Evolutionary conservation across 2,329 filamentous ascomycete genomes (phyloP).

Genomic region (Cladosporium sp.): DNA sequence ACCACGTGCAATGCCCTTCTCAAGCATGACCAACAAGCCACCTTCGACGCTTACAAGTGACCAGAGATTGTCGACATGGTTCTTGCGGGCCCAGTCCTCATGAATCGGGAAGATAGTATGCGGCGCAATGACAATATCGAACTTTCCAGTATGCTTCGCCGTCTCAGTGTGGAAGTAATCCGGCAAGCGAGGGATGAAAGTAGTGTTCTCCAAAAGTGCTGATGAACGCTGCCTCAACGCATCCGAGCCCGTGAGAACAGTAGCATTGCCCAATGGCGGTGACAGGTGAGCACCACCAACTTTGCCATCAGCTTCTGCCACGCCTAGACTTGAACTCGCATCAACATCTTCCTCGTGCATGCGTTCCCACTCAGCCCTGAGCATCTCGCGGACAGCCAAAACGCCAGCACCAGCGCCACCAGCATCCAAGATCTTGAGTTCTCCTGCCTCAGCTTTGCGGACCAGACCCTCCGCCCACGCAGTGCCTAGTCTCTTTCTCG

Average conservation of each 20-base stretch:
- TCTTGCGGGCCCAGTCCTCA: conserved; percentile 74
- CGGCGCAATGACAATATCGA: conserved; percentile 85
- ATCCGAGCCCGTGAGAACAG: conserved; percentile 76
- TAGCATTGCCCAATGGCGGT: conserved; percentile 68
- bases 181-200: conserved; percentile 87
- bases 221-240: conserved; percentile 74
- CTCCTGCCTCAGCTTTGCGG: conserved; percentile 52
- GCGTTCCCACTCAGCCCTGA: conserved; percentile 78
- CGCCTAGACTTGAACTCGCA: conserved; percentile 24
- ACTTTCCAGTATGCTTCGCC: conserved; percentile 55
- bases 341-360: conserved; percentile 49
- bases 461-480: conserved; percentile 69
- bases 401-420: conserved; percentile 73
- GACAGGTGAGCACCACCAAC: conserved; percentile 43
- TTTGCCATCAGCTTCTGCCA: conserved; percentile 37
- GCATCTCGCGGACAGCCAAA: conserved; percentile 73
- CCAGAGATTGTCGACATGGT: conserved; percentile 86
- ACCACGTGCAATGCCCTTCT: conserved; percentile 87
- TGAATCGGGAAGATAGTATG: conserved; percentile 76
- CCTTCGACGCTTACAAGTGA: conserved; percentile 78
- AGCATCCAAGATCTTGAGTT: conserved; percentile 69
- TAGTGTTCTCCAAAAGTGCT: conserved; percentile 79
- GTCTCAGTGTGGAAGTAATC: conserved; percentile 67
- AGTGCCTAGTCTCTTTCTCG: conserved; percentile 69
- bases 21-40: conserved; percentile 81